Base-by-base conservation (phyloP, 2,329 filamentous ascomycete species). In the Arthrobotrys musiformis region DNA sequence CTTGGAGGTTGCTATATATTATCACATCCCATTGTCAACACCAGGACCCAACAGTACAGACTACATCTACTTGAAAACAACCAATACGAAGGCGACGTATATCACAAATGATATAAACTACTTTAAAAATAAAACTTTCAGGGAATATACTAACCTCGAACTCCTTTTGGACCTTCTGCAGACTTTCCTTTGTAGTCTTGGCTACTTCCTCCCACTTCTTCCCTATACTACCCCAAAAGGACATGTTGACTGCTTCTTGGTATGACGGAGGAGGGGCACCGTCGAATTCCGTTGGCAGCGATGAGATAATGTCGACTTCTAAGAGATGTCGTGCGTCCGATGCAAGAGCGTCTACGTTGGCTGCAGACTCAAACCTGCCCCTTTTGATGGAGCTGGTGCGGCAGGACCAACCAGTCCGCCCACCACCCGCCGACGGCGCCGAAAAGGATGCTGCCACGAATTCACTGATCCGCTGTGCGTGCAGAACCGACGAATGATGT, bases 371-470 rank as follows among this genome's bases (percentile, higher is more conserved):
- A 76, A 76, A 69, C 72, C 64, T 76, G 68, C 72, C 72, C 72
- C 72, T 76, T 76, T 76, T 58, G 72, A 64, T 70, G 72, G 72
- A 62, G 72, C 72, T 70, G 64, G 72, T 76, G 64, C 63, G 64
- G 72, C 72, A 76, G 64, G 72, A 76, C 72, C 46, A 60, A 33
- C 56, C 37, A 60, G 72, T 70, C 72, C 64, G 72, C 72, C 72
- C 72, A 76, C 72, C 62, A 62, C 70, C 72, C 72, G 72, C 63
- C 48, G 72, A 50, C 19, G 64, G 72, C 63, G 64, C 64, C 72
- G 72, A 76, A 76, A 70, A 61, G 72, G 72, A 64, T 62, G 64
- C 33, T 76, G 72, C 72, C 72, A 76, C 72, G 72, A 76, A 76
- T 76, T 58, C 72, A 56, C 17, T 64, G 24, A 64, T 33, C 58